Conservation (phyloP, 805 yeast species). For the Cyberlindnera lachancei region DNA sequence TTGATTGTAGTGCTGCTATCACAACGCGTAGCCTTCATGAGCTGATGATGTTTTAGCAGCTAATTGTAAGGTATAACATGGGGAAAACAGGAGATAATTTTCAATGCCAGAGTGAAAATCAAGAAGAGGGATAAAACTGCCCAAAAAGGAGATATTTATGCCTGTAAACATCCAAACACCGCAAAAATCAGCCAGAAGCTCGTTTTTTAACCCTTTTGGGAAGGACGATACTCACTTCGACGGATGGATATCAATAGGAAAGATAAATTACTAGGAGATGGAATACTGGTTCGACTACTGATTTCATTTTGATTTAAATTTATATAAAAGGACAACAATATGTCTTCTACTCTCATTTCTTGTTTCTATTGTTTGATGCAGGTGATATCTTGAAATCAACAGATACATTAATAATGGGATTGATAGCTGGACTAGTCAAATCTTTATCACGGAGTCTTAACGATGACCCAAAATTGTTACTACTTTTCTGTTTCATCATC, state of each 20-base stretch:
- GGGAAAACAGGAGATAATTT: no score
- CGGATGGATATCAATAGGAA: no score
- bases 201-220: not conserved
- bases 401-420: not conserved
- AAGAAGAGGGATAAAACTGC: not conserved
- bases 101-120: no score
- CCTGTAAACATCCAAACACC: not conserved
- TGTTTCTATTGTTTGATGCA: no score
- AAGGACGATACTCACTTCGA: not conserved
- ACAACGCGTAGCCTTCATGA: no score
- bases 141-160: not conserved
- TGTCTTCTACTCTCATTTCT: no score
- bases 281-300: no score
- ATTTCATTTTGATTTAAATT: no score
- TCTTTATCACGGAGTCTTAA: not conserved
- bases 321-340: not conserved
- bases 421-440: not conserved
- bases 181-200: not conserved
- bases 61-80: no score
- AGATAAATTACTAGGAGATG: not conserved
- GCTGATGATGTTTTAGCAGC: no score
- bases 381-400: not conserved
- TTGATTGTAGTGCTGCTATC: no score
- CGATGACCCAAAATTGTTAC: not conserved
- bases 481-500: constrained; percentile 3